Conservation (phyloP, 495 filamentous ascomycete species). For the Neurospora sp. region DNA sequence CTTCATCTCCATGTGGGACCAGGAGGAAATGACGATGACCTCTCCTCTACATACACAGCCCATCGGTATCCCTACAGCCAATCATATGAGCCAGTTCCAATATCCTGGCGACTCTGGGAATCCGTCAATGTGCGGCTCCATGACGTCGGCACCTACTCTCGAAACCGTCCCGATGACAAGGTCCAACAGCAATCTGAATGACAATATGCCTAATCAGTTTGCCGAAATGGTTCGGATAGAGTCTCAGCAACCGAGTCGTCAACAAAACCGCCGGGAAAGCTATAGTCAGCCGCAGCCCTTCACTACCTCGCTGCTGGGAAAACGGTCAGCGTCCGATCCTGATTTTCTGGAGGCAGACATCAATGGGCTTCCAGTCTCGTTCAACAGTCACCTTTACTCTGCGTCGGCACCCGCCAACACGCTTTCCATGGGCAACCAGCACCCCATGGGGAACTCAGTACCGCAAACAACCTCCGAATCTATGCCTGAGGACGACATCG, state of each 20-base stretch:
- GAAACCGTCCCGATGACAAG: conserved; percentile 37
- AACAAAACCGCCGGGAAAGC: conserved; percentile 21
- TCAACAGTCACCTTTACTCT: conserved; percentile 13
- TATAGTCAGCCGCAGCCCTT: conserved; percentile 7
- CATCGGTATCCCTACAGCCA: conserved; percentile 11
- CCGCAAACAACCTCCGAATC: conserved; percentile 22
- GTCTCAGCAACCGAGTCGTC: conserved; percentile 28
- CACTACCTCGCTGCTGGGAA: conserved; percentile 20
- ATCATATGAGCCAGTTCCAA: conserved; percentile 5
- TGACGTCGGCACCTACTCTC: conserved; percentile 34
- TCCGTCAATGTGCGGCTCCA: conserved; percentile 32
- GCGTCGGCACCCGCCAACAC: conserved; percentile 21
- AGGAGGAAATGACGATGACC: conserved; percentile 1
- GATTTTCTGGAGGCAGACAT: conserved; percentile 26
- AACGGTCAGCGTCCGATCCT: conserved; percentile 21
- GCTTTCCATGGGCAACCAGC: conserved; percentile 12
- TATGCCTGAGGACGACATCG: conserved; percentile 3
- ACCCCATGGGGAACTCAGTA: conserved; percentile 27
- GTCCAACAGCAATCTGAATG: conserved; percentile 32
- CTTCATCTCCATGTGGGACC: conserved; percentile 11
- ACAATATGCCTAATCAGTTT: conserved; percentile 27
- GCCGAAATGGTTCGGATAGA: conserved; percentile 33
- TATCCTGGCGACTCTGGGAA: conserved; percentile 10
- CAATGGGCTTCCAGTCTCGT: conserved; percentile 21
- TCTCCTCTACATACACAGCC: conserved; percentile 6